phyloP scores from a whole-genome alignment of 129 eudicot genomes.

The Cynara cardunculus region DNA sequence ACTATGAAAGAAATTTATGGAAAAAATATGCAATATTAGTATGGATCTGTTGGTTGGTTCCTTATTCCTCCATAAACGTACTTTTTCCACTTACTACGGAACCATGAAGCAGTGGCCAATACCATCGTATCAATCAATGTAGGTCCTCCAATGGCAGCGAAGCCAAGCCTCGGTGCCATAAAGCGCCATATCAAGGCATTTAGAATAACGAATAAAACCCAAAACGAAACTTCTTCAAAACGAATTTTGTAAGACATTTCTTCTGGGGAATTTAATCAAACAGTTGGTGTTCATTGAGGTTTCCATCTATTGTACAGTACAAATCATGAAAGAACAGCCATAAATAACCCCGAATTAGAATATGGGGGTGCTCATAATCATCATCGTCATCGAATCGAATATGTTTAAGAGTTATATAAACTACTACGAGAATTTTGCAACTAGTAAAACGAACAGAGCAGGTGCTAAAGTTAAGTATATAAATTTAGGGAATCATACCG shows the following conservation, averaged over 20 bases:
- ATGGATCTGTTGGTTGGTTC: too few relatives aligned
- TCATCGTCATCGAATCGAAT: background rate
- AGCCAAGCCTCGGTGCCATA: too few relatives aligned
- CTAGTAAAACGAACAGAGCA: background rate
- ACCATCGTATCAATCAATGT: too few relatives aligned
- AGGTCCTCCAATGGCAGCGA: too few relatives aligned
- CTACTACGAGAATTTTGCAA: background rate
- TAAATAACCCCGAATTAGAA: background rate
- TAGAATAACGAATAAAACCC: too few relatives aligned
- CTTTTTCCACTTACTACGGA: too few relatives aligned
- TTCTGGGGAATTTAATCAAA: slow-evolving; percentile 32
- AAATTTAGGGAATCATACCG: slow-evolving; percentile 16
- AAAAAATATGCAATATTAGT: too few relatives aligned
- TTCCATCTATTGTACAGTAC: background rate
- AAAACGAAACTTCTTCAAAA: background rate
- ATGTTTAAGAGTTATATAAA: background rate
- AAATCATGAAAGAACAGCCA: background rate
- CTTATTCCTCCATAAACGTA: too few relatives aligned
- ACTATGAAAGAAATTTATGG: too few relatives aligned
- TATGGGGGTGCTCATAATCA: background rate
- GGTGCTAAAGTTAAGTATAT: background rate
- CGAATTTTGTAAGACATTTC: background rate
- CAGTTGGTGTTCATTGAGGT: slow-evolving; percentile 25
- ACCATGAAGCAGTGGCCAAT: too few relatives aligned
- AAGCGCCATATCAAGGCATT: too few relatives aligned